A percentile compares a stretch with the other conserved stretches of the same genome.
phyloP scores from a whole-genome alignment of 2,329 filamentous ascomycete genomes.

The Sarocladium brachiariae region DNA sequence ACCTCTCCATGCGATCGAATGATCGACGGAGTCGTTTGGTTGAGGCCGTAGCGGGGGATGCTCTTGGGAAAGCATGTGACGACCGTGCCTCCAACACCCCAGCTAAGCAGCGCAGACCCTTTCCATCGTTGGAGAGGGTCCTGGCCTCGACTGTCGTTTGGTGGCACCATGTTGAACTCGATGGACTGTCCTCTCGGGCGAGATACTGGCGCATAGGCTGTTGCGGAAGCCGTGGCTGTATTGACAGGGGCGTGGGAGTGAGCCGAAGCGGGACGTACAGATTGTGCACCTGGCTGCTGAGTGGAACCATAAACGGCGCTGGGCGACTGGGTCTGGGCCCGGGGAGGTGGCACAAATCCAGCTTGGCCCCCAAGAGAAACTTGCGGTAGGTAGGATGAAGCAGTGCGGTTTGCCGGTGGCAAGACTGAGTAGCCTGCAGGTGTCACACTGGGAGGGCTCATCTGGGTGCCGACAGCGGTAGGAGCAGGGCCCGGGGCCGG shows the following conservation, averaged over 20 bases:
- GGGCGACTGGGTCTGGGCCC: constrained; percentile 58
- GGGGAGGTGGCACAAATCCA: constrained; percentile 48
- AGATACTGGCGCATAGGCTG: constrained; percentile 23
- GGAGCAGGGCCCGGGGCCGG: constrained; percentile 19
- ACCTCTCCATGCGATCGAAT: constrained; percentile 78
- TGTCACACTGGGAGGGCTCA: constrained; percentile 41
- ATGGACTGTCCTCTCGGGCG: constrained; percentile 48
- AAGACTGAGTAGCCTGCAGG: constrained; percentile 28
- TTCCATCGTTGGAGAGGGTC: constrained; percentile 88
- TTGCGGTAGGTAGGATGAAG: constrained; percentile 45
- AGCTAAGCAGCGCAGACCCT: constrained; percentile 77
- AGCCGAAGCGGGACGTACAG: constrained; percentile 48
- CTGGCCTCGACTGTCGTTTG: constrained; percentile 58
- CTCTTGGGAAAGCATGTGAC: constrained; percentile 84
- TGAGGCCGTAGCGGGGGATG: constrained; percentile 76
- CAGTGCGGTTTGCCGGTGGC: constrained; percentile 50
- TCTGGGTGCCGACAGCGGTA: constrained; percentile 24
- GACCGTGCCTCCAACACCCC: constrained; percentile 79
- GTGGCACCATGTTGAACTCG: constrained; percentile 50
- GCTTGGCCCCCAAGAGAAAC: constrained; percentile 22
- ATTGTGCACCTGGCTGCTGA: constrained; percentile 31
- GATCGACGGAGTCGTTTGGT: constrained; percentile 66
- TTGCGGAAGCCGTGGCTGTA: constrained; percentile 19
- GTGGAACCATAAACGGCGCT: constrained; percentile 36
- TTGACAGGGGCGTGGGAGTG: constrained; percentile 36